Evolutionary conservation across 164 flowering plant species (phyloP), one percentile per base, ranked within the genome.

Genomic region (Warburgia ugandensis): DNA sequence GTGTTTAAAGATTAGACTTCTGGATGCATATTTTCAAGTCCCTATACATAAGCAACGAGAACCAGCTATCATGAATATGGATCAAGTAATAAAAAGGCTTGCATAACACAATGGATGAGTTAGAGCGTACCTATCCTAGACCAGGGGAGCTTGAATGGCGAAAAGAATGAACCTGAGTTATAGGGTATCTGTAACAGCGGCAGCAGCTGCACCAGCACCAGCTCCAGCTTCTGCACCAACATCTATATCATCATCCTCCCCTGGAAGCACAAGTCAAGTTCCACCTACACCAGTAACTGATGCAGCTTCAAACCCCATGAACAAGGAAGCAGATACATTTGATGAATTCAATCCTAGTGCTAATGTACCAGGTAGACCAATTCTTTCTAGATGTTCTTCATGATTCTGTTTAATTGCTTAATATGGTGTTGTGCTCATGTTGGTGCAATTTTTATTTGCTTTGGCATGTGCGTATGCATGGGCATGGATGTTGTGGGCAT

Each of bases 281-380:
- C 74, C 71, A 42, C 41, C 52, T 17, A 48, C 73, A 23, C 20
- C 54, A 66, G 60, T 50, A 30, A 58, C 45, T 54, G 67, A 33
- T 14, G 49, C 60, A 58, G 27, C 60, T 52, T 56, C 76, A 61
- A 50, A 80, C 40, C 64, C 77, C 52, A 57, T 39, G 11, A 58
- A 64, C 44, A 68, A 77, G 52, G 74, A 73, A 60, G 58, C 56
- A 55, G 72, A 62, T 47, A 54, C 68, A 50, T 73, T 65, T 76
- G 95, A 86, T 72, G 99, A 86, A 58, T 94, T 94, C 74, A 96
- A 89, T 64, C 97, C 97, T 4, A 91, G 95, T 26, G 73, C 77
- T 66, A 41, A 90, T 33, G 46, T 64, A 66, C 48, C 89, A 68
- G 96, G 97, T 86, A 71, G n/a, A n/a, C n/a, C n/a, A n/a, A n/a